Conservation (phyloP, 331 rosid genomes). For the Telfairia occidentalis region DNA sequence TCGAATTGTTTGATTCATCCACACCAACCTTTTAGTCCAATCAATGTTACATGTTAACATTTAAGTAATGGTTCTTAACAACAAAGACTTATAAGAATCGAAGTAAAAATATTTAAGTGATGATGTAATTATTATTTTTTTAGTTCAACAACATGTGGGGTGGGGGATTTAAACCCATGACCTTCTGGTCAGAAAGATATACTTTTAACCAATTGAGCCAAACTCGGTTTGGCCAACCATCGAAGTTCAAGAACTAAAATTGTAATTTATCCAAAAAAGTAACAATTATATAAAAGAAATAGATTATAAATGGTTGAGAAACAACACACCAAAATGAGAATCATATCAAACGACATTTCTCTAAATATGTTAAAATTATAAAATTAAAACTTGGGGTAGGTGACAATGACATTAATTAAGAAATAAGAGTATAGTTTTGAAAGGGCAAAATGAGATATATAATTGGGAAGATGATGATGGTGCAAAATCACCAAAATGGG, state of each 20-base stretch:
- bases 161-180: no score
- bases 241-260: no score
- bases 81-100: background rate
- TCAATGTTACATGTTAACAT: background rate
- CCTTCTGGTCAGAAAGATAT: no score
- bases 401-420: background rate
- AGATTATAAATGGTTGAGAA: background rate
- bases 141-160: no score
- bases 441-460: background rate
- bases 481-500: constrained; percentile 6
- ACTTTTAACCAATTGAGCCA: no score
- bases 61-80: background rate
- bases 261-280: background rate
- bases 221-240: no score
- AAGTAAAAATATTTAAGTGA: no score
- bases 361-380: background rate
- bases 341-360: background rate
- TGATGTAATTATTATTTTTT: no score
- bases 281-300: no score
- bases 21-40: background rate
- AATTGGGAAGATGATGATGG: background rate
- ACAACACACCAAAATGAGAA: background rate
- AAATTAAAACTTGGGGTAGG: background rate
- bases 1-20: background rate
- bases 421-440: background rate